Evolutionary conservation across 2,329 filamentous ascomycete species (phyloP).

Genomic region (Coniochaeta sp.): DNA sequence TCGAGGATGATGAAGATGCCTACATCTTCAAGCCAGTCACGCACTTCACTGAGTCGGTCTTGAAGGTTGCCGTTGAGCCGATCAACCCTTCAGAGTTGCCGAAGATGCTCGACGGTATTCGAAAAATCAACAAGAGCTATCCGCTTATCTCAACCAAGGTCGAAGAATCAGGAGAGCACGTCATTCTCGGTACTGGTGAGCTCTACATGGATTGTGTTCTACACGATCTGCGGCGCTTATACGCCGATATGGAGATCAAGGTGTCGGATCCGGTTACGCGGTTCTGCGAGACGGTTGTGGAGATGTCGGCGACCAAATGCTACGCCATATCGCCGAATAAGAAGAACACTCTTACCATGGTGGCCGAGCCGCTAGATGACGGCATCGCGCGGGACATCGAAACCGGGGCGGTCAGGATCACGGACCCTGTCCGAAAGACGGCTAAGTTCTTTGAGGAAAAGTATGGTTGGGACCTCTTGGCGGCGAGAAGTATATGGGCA

Average conservation of each 20-base stretch:
- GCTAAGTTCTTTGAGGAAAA: conserved; percentile 97
- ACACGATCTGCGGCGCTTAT: conserved; percentile 86
- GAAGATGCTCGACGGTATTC: conserved; percentile 95
- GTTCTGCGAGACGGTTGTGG: conserved; percentile 96
- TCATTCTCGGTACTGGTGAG: conserved; percentile 90
- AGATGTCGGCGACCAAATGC: conserved; percentile 95
- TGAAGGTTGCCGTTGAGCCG: conserved; percentile 96
- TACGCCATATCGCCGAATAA: conserved; percentile 98
- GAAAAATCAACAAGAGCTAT: conserved; percentile 97
- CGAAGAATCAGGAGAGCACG: conserved; percentile 94
- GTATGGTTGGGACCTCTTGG: conserved; percentile 93
- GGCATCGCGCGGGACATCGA: conserved; percentile 95
- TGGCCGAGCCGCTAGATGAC: conserved; percentile 90
- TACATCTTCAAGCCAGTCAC: conserved; percentile 91
- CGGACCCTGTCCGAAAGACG: conserved; percentile 84
- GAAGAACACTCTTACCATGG: conserved; percentile 99
- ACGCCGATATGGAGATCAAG: conserved; percentile 98
- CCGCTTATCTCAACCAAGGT: conserved; percentile 94
- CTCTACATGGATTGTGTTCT: conserved; percentile 99
- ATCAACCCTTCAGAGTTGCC: conserved; percentile 97
- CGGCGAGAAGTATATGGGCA: conserved; percentile 93
- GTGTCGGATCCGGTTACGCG: conserved; percentile 95
- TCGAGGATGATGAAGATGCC: conserved; percentile 83
- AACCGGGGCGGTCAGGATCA: conserved; percentile 80
- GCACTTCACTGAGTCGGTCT: conserved; percentile 94